Percentiles rank a stretch among this genome's conserved stretches.
Evolutionary conservation across 768 basidiomycete genomes (phyloP).

Genomic region (Mycena polygramma): DNA sequence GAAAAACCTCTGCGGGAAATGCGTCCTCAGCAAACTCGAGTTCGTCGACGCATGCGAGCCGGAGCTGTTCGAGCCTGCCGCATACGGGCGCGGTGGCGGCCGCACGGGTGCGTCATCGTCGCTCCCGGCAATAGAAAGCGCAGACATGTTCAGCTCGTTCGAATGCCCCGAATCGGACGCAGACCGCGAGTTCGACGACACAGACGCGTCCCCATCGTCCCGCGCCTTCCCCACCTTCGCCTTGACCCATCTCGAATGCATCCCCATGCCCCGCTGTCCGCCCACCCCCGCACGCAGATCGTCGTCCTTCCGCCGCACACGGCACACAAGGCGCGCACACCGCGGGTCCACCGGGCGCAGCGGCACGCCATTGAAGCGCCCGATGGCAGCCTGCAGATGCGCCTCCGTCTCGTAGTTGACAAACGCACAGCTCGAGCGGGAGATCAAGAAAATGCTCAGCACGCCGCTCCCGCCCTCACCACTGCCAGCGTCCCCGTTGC

Average conservation of each 20-base stretch:
- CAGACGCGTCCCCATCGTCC: constrained; percentile 44
- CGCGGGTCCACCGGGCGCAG: constrained; percentile 79
- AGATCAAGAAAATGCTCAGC: constrained; percentile 90
- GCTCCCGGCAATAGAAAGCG: constrained; percentile 49
- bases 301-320: constrained; percentile 84
- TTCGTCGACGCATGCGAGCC: constrained; percentile 85
- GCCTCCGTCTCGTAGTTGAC: constrained; percentile 83
- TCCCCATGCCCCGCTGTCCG: constrained; percentile 86
- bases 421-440: constrained; percentile 96
- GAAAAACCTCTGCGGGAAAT: constrained; percentile 91
- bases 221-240: constrained; percentile 72
- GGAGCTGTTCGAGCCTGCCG: constrained; percentile 67
- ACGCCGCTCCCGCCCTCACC: constrained; percentile 57
- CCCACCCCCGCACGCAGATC: constrained; percentile 93
- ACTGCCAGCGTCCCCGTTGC: not conserved
- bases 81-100: constrained; percentile 34
- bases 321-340: constrained; percentile 86
- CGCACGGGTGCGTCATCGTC: not conserved
- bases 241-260: constrained; percentile 88
- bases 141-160: constrained; percentile 43
- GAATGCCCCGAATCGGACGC: constrained; percentile 44
- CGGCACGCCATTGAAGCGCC: constrained; percentile 76
- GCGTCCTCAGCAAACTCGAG: constrained; percentile 79
- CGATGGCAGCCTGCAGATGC: constrained; percentile 76
- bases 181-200: not conserved